Base-by-base conservation (phyloP, 805 yeast genomes). In the Cyberlindnera maritima region DNA sequence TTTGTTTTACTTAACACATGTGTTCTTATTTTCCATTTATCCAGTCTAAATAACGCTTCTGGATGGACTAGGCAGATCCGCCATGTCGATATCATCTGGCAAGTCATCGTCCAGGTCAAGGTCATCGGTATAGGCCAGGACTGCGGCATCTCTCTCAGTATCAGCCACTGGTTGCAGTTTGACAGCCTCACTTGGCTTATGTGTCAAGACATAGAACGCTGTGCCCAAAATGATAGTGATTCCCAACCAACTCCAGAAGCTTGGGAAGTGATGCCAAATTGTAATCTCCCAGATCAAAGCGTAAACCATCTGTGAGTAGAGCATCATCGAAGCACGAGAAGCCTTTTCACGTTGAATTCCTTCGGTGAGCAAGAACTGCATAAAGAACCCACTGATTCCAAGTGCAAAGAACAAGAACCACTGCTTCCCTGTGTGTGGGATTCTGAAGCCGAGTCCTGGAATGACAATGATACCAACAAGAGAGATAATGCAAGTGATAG, bases 291-390 rank as follows among this genome's bases (percentile, higher is more conserved):
- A 83, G 28, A 85, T 48, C 15, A 88, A 68, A 0, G 96, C 92
- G 67, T 84, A 88, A 2, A 90, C 68, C 73, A 90, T 75, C 59
- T 83, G 88, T 2, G 90, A 75, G 62, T 91, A 91, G 2, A 77
- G 68, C 80, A 88, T 82, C 50, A 87, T 74, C 12, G 91, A 74
- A 0, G 90, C 88, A 47, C 86, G 75, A 4, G 89, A 81, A 0
- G 96, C 95, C 49, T 73, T 75, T 52, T 87, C 96, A 45, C 88
- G 71, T 62, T 88, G 96, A 42, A 90, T 76, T 1, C 96, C 97
- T 9, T 88, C 80, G 0, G 97, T 87, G 40, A 87, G 65, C 32
- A 83, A 68, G 58, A 81, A 83, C 63, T 91, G 97, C 83, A 85
- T 85, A 49, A 81, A 66, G 64, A 90, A 91, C 0, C 97, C 97